Evolutionary conservation across 2,329 filamentous ascomycete genomes (phyloP), one percentile per base, ranked within the genome.

Genomic region (Trichoderma gracile): DNA sequence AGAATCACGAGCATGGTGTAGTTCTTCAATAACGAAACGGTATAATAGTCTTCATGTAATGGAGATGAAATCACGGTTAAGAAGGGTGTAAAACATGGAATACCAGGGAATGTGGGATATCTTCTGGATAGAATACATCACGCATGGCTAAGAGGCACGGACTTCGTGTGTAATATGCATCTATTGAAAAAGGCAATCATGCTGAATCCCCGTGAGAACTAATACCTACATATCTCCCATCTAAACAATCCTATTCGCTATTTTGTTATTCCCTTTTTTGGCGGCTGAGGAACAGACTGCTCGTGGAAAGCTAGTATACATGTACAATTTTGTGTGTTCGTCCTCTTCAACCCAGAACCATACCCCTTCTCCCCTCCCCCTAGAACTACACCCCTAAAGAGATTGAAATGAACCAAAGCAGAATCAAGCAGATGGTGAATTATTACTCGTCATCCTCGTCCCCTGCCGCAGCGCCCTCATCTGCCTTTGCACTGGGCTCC

Each of bases 401-500:
- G 6, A 21, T 6, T 8, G 54, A 21, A 57, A 46, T 21, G 7
- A 27, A 21, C 19, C 10, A 46, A 43, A 6, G 21, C 6, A 14
- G 27, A 50, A 10, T n/a, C 33, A n/a, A 63, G 25, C 53, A n/a
- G 17, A 43, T 8, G 19, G n/a, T 2, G 5, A 40, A 52, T 43
- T 33, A 53, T 63, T 61, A 63, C 43, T 68, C 60, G 9, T 71
- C 66, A 58, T 69, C 67, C 21, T 67, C 66, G 27, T 65, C 73
- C 38, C 17, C 64, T 9, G 30, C 60, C 7, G 57, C 76, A 19
- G 78, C 79, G 58, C 85, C 83, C 55, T 85, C 83, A 15, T 47
- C 64, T 5, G 38, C 40, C 53, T 63, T 57, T 3, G 47, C 59
- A 42, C 53, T 21, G 8, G 49, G 49, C 40, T 73, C 76, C 1